Conservation (phyloP, 495 filamentous ascomycete species). For the Aspergillus ellipticus region DNA sequence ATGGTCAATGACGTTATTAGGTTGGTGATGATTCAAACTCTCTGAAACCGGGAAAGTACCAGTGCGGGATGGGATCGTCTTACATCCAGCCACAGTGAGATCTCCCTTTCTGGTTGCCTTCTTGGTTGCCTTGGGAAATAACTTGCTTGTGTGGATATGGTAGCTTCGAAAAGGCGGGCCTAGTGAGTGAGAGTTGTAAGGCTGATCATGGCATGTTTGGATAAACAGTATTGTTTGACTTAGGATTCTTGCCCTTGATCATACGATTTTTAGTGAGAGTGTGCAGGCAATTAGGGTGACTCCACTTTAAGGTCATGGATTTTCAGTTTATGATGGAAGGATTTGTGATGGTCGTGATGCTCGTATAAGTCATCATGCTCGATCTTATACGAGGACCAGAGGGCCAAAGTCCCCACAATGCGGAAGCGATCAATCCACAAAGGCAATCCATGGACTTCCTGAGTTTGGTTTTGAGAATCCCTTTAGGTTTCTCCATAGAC, state of each 20-base stretch:
- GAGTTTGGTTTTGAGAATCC: too few species aligned
- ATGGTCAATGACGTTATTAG: too few species aligned
- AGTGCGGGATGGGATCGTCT: not conserved
- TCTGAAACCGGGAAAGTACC: not conserved
- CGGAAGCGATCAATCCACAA: not conserved
- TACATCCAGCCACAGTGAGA: conserved; percentile 27
- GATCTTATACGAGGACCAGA: not conserved
- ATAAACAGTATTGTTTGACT: not conserved
- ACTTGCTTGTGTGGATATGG: not conserved
- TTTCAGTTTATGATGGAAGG: not conserved
- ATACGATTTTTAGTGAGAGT: not conserved
- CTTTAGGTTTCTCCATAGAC: too few species aligned
- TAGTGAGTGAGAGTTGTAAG: not conserved
- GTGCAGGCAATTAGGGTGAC: not conserved
- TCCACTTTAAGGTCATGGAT: not conserved
- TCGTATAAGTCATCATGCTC: not conserved
- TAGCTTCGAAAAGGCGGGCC: not conserved
- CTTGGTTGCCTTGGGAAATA: conserved; percentile 5
- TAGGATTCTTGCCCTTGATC: not conserved
- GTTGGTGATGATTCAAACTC: not conserved
- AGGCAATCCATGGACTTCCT: not conserved
- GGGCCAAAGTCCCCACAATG: not conserved
- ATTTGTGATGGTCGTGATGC: not conserved
- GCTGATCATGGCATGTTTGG: not conserved
- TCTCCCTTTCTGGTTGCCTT: conserved; percentile 31